Base-by-base conservation (phyloP, 257 asterid genomes). In the Solanum virginianum region DNA sequence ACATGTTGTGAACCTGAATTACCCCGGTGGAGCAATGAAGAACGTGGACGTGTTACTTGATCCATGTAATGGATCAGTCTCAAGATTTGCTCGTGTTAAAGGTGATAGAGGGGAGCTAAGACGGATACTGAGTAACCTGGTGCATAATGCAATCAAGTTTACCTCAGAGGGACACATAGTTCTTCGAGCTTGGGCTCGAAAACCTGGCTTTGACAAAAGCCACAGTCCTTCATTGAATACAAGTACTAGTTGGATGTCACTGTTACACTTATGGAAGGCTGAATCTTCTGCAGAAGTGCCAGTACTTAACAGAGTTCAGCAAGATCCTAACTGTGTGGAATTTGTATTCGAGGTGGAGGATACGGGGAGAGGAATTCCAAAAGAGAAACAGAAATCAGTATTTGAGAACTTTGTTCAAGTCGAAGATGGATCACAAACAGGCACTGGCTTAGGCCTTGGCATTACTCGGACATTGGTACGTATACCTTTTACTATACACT, bases 371-470 rank as follows among this genome's bases (percentile, higher is more conserved):
- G 69, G 69, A 62, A 62, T 62, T 62, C 69, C 69, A 1, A 62
- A 88, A 85, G 98, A 92, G 90, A 89, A 87, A 88, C 90, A 89
- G 7, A 89, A 83, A 36, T 88, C 90, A n/a, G 90, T 95, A 36
- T 95, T 95, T 65, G 97, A 94, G 85, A 94, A 92, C 87, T 95
- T 91, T 74, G 92, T 94, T 56, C 99, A 93, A 86, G 95, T 94
- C 47, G 91, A 88, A 60, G 98, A 92, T 22, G 36, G 5, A 80
- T 88, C 88, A 2, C 88, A 90, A 39, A 89, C 89, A 91, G 97
- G 98, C 77, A 91, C 94, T 62, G 98, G 98, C 56, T 84, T 95
- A 49, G 98, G 98, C 43, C 95, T 95, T 14, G 95, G 95, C 70
- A 95, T 95, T 80, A 94, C 93, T 36, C 97, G 91, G 47, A 92